Percentiles rank a stretch among this genome's conserved stretches.
Evolutionary conservation across 1,139 yeast species (phyloP).

Genomic region (Candida neerlandica): DNA sequence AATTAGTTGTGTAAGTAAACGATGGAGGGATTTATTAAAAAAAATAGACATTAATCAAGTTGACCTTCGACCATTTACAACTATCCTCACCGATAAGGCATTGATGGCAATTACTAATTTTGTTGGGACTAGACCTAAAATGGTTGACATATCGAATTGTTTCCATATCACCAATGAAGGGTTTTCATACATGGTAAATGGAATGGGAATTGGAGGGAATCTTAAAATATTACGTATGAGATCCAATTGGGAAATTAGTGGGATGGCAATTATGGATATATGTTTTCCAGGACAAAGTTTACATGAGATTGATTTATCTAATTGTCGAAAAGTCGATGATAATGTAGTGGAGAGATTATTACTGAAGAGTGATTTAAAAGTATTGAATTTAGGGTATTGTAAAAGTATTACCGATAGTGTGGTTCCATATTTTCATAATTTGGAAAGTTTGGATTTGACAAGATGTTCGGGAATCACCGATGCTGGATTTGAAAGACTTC

Average conservation of each 20-base stretch:
- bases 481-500: constrained; percentile 65
- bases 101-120: constrained; percentile 63
- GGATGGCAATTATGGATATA: constrained; percentile 79
- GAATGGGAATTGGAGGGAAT: constrained; percentile 66
- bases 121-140: constrained; percentile 67
- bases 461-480: constrained; percentile 80
- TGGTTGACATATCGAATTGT: constrained; percentile 68
- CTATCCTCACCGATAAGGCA: constrained; percentile 55
- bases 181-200: constrained; percentile 68
- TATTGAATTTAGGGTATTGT: constrained; percentile 66
- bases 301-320: constrained; percentile 64
- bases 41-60: not conserved
- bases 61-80: constrained; percentile 24
- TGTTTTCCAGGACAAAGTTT: constrained; percentile 64
- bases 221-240: constrained; percentile 59
- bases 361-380: constrained; percentile 53
- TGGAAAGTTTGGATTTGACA: constrained; percentile 62
- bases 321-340: constrained; percentile 74
- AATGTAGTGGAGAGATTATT: constrained; percentile 67
- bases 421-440: constrained; percentile 60
- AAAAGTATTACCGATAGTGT: constrained; percentile 70
- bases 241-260: constrained; percentile 76
- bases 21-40: constrained; percentile 64
- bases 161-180: constrained; percentile 79
- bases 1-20: constrained; percentile 54